Percentiles rank a stretch among this genome's conserved stretches.
phyloP scores from a whole-genome alignment of 2,329 filamentous ascomycete genomes.

The Parascedosporium putredinis region DNA sequence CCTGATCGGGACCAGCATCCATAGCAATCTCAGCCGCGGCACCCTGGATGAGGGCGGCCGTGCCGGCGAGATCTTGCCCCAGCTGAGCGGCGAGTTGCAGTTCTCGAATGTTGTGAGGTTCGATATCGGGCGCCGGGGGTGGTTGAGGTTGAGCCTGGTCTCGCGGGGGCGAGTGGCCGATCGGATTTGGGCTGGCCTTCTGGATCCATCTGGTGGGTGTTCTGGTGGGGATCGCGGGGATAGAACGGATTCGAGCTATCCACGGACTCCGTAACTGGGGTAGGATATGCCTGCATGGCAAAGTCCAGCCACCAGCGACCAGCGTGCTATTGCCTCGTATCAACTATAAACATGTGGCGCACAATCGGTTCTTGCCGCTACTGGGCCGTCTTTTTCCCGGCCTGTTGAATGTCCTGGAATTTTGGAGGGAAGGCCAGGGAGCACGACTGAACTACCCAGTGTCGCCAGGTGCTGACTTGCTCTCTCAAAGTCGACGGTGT shows the following conservation, averaged over 20 bases:
- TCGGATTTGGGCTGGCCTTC: background rate
- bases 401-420: no score
- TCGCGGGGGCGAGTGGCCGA: conserved; percentile 1
- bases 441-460: no score
- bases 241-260: conserved; percentile 4
- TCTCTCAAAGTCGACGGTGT: no score
- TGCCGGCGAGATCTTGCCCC: conserved; percentile 39
- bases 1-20: conserved; percentile 23
- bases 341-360: background rate
- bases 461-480: no score
- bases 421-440: no score
- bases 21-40: conserved; percentile 33
- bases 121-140: background rate
- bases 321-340: background rate
- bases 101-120: conserved; percentile 25
- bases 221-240: background rate
- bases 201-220: conserved; percentile 3
- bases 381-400: no score
- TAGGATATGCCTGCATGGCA: background rate
- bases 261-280: background rate
- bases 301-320: background rate
- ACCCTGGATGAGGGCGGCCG: conserved; percentile 34
- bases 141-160: background rate
- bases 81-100: conserved; percentile 48
- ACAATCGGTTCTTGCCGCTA: background rate